Conservation (phyloP, 257 asterid genomes). For the Prunella vulgaris region DNA sequence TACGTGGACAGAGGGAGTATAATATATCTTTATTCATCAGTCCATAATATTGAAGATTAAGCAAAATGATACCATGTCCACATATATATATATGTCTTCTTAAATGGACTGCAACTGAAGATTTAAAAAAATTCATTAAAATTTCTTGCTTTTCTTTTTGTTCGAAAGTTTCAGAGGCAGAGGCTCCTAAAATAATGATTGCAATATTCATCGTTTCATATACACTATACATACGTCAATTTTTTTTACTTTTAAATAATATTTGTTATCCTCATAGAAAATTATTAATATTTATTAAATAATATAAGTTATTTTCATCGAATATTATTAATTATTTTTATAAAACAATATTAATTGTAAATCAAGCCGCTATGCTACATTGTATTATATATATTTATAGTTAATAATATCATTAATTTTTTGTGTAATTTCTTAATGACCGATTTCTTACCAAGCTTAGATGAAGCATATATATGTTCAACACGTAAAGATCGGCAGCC, state of each 20-base stretch:
- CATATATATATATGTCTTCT: conserved; percentile 11
- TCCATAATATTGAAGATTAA: conserved; percentile 1
- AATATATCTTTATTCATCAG: no score
- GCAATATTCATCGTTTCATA: background rate
- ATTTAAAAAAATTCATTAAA: conserved; percentile 21
- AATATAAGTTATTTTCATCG: no score
- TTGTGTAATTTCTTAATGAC: background rate
- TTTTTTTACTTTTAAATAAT: no score
- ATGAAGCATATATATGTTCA: background rate
- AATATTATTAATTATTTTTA: no score
- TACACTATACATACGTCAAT: no score
- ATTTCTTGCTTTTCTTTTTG: conserved; percentile 13
- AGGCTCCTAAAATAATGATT: conserved; percentile 31
- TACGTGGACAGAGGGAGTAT: no score
- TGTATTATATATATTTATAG: no score
- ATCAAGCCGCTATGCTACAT: no score
- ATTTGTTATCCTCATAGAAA: no score
- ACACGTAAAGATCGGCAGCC: background rate
- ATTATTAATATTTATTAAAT: no score
- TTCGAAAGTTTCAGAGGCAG: conserved; percentile 29
- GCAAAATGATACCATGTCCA: background rate
- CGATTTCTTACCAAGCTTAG: background rate
- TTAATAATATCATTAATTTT: background rate
- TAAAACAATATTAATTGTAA: no score
- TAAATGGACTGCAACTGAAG: conserved; percentile 26